Evolutionary conservation across 2,329 filamentous ascomycete species (phyloP), one percentile per base, ranked within the genome.

Genomic region (Colletotrichum limetticola): DNA sequence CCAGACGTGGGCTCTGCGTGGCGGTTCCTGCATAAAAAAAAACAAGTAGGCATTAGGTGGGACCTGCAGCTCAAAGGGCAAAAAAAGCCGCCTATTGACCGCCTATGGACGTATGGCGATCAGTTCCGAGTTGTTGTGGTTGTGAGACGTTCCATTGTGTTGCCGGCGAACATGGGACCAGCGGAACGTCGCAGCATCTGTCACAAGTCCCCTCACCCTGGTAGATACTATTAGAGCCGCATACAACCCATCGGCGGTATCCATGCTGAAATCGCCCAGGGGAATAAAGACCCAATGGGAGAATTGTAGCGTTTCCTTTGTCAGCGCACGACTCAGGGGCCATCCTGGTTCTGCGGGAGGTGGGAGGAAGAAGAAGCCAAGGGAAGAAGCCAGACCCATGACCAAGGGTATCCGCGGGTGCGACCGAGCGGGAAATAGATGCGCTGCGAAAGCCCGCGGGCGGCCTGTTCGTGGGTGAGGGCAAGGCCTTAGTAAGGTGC

Each of bases 151-250:
- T 14, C 46, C 62, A 46, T 19, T 52, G 61, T 26, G 61, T 26
- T 37, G 22, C 61, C 46, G 19, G 32, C 12, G 16, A 60, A 71
- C 63, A 67, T 67, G 57, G 57, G 63, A 56, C 55, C 66, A 59
- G 35, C 46, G 71, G 71, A 55, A 71, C 37, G 71, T 70, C 66
- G 66, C 71, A 70, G 71, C 49, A 62, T 42, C 67, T 42, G 66
- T 73, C 67, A 66, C 66, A 73, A 71, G 28, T 71, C n/a, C 8
- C 53, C 16, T 58, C 28, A 11, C 28, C 28, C 56, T n/a, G 28
- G 60, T 42, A 35, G 32, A 35, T 35, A 35, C 32, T 35, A 56
- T 8, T 24, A 49, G 66, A 72, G 70, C 70, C 70, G 55, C 66
- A 72, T 30, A 32, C 19, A 22, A n/a, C 35, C 12, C 22, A 28